A percentile compares a stretch with the other conserved stretches of the same genome.
These are phyloP conservation scores for Inonotus obliquus DNA, from an alignment of 1,284 basidiomycete species.

Conservation along the genomic window DNA sequence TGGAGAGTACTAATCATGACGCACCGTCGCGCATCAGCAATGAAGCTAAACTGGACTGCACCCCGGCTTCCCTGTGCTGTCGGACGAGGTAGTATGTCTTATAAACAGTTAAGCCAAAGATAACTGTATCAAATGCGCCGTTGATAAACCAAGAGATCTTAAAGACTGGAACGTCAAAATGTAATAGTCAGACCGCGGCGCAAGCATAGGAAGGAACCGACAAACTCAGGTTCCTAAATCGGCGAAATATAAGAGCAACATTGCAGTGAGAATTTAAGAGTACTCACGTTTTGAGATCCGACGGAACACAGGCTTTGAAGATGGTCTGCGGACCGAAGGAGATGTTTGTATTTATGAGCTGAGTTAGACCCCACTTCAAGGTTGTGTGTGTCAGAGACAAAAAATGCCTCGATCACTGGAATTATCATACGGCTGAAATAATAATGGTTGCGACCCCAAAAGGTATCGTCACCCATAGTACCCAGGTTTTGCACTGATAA, in stretches of 20 bases:
- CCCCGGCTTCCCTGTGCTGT: conserved; percentile 1
- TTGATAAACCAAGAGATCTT: conserved; percentile 11
- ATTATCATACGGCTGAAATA: conserved; percentile 6
- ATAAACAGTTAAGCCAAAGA: conserved; percentile 10
- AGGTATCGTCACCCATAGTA: conserved; percentile 12
- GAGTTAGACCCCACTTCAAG: not conserved
- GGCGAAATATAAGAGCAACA: not conserved
- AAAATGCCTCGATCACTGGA: not conserved
- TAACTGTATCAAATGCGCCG: conserved; percentile 6
- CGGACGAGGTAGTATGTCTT: conserved; percentile 1
- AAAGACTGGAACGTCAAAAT: conserved; percentile 6
- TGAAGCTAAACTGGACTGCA: conserved; percentile 1
- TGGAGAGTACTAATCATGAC: not conserved
- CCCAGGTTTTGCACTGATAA: conserved; percentile 6
- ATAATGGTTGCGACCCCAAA: not conserved
- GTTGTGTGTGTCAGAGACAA: not conserved
- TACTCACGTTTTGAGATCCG: conserved; percentile 8
- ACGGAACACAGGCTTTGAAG: conserved; percentile 11
- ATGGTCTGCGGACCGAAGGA: conserved; percentile 6
- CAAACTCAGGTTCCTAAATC: not conserved
- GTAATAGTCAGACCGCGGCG: not conserved
- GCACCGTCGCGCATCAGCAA: conserved; percentile 16
- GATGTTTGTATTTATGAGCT: conserved; percentile 6
- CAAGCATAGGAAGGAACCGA: not conserved
- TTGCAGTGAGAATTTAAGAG: not conserved